Percentiles rank a stretch among this genome's conserved stretches.
phyloP scores from a whole-genome alignment of 2,329 filamentous ascomycete genomes.

The Zelopaecilomyces penicillatus region DNA sequence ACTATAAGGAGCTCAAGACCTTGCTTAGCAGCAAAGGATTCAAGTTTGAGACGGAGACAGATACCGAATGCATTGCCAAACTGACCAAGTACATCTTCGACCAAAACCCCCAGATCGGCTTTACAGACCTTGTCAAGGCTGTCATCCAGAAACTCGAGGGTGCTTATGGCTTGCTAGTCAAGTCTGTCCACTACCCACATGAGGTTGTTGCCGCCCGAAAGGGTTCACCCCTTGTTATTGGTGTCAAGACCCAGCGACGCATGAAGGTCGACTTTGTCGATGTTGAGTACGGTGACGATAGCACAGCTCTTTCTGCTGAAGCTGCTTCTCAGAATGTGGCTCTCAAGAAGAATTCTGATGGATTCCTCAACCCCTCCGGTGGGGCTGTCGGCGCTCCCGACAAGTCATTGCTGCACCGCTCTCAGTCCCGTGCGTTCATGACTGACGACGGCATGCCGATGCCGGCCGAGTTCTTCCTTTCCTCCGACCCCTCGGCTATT shows the following conservation, averaged over 20 bases:
- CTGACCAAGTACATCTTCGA: conserved; percentile 97
- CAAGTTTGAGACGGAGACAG: conserved; percentile 98
- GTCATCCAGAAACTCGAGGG: conserved; percentile 98
- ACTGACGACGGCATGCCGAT: conserved; percentile 97
- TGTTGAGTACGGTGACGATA: conserved; percentile 90
- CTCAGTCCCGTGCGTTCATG: conserved; percentile 96
- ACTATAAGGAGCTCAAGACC: conserved; percentile 99
- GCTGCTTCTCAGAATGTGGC: conserved; percentile 92
- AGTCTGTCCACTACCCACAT: conserved; percentile 97
- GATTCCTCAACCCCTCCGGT: conserved; percentile 55
- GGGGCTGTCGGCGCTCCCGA: conserved; percentile 76
- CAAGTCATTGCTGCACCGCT: conserved; percentile 96
- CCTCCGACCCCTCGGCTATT: conserved; percentile 95
- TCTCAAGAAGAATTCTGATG: conserved; percentile 75
- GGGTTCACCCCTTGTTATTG: conserved; percentile 94
- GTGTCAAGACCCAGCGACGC: conserved; percentile 93
- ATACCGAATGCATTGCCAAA: conserved; percentile 99
- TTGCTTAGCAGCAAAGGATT: conserved; percentile 91
- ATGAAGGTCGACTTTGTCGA: conserved; percentile 99
- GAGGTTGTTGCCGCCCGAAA: conserved; percentile 97
- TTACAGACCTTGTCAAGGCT: conserved; percentile 92
- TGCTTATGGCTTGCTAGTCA: conserved; percentile 93
- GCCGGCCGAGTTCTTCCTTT: conserved; percentile 98
- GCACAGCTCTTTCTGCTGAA: conserved; percentile 78
- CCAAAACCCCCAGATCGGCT: conserved; percentile 86